A percentile compares a stretch with the other conserved stretches of the same genome.
Conservation (phyloP, 495 filamentous ascomycete species). For the Saxophila tyrrhenica region DNA sequence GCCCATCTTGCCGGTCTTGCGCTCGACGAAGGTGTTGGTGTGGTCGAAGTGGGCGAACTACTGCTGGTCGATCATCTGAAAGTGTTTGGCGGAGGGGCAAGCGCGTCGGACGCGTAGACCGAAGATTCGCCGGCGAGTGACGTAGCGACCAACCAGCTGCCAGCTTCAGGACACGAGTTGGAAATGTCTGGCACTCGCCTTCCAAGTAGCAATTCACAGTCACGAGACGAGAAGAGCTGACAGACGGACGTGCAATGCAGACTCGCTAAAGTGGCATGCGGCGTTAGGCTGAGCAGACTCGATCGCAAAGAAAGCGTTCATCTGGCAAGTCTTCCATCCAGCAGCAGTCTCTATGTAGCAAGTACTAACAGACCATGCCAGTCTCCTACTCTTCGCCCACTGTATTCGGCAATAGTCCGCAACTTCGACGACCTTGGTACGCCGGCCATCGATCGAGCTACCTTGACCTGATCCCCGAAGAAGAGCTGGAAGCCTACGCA, state of each 20-base stretch:
- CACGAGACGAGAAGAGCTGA: not conserved
- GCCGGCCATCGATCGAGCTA: conserved; percentile 10
- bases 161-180: no score
- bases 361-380: not conserved
- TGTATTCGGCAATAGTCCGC: not conserved
- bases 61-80: not conserved
- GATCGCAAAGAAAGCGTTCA: no score
- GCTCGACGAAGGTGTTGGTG: no score
- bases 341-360: no score
- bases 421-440: conserved; percentile 8
- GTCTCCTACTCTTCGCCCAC: not conserved
- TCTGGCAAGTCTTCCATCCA: no score
- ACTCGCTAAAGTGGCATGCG: not conserved
- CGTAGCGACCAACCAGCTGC: no score
- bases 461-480: conserved; percentile 9
- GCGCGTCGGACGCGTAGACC: no score
- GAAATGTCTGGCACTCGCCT: no score
- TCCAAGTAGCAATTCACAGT: not conserved
- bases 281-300: no score
- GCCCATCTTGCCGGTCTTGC: conserved; percentile 63
- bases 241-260: not conserved
- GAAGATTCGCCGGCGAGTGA: no score
- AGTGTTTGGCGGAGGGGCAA: not conserved
- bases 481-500: conserved; percentile 12
- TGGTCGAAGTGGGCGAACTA: no score